Evolutionary conservation across 1,139 yeast species (phyloP).

Genomic region (Pichia kudriavzevii): DNA sequence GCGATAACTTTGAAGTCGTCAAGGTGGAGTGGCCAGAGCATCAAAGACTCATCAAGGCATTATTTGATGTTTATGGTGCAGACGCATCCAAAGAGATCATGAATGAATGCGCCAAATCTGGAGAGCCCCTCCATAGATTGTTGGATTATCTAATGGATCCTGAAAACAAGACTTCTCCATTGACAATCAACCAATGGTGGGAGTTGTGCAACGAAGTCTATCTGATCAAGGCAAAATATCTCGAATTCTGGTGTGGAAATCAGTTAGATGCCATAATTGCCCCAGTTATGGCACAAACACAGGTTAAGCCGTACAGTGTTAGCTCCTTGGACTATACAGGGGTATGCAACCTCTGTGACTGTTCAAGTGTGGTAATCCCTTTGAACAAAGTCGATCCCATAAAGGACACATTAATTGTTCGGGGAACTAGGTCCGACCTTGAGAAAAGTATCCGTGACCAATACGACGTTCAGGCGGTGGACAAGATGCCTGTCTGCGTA

Average conservation of each 20-base stretch:
- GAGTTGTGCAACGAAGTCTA: constrained; percentile 27
- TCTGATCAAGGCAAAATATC: constrained; percentile 25
- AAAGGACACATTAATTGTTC: constrained; percentile 9
- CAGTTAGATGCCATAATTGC: constrained; percentile 18
- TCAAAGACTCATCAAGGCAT: constrained; percentile 24
- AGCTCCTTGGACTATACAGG: constrained; percentile 14
- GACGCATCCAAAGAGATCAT: constrained; percentile 40
- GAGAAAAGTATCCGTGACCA: constrained; percentile 35
- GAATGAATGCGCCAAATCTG: constrained; percentile 29
- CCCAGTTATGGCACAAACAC: constrained; percentile 18
- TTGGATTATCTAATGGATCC: constrained; percentile 7
- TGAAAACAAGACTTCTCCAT: constrained; percentile 20
- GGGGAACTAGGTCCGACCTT: constrained; percentile 29
- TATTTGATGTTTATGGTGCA: constrained; percentile 31
- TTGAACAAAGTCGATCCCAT: constrained; percentile 16
- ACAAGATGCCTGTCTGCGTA: constrained; percentile 60
- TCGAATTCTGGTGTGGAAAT: constrained; percentile 27
- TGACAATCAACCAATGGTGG: constrained; percentile 31
- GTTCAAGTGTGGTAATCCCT: constrained; percentile 20
- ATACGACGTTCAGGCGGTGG: constrained; percentile 49
- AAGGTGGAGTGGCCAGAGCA: constrained; percentile 37
- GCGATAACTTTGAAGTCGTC: constrained; percentile 36
- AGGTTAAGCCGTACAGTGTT: constrained; percentile 9
- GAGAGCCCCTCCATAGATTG: constrained; percentile 35
- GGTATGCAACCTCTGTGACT: constrained; percentile 20